Evolutionary conservation across 1,284 basidiomycete genomes (phyloP).

Genomic region (Phaffia rhodozyma): DNA sequence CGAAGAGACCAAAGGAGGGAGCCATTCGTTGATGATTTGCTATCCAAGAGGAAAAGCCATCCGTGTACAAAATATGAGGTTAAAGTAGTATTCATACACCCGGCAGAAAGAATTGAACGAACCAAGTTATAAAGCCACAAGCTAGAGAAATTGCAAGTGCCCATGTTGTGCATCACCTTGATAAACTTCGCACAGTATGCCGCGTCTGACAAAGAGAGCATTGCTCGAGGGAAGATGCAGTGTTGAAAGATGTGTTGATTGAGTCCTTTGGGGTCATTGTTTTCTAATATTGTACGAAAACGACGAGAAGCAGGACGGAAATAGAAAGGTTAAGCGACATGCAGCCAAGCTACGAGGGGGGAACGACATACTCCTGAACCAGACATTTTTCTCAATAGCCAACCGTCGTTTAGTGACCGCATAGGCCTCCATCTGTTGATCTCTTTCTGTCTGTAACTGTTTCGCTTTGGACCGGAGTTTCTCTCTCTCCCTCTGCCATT

Average conservation of each 20-base stretch:
- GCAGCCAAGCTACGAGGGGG: not conserved
- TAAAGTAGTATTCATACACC: constrained; percentile 12
- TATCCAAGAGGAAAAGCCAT: not conserved
- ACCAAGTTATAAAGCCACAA: constrained; percentile 77
- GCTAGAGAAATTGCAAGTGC: constrained; percentile 77
- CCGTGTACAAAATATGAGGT: not conserved
- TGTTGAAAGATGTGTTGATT: constrained; percentile 56
- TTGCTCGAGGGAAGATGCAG: constrained; percentile 81
- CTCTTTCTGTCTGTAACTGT: constrained; percentile 26
- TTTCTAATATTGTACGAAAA: constrained; percentile 3
- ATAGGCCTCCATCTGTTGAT: constrained; percentile 24
- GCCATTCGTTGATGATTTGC: constrained; percentile 67
- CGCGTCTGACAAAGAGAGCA: constrained; percentile 90
- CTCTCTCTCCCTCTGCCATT: constrained; percentile 25
- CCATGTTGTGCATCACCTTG: constrained; percentile 69
- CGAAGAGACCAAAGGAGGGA: constrained; percentile 74
- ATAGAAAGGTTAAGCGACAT: no score
- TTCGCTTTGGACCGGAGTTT: constrained; percentile 22
- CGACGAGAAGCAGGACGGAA: not conserved
- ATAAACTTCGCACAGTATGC: constrained; percentile 88
- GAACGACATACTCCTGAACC: constrained; percentile 52
- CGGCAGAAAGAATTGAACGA: constrained; percentile 16
- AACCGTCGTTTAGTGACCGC: constrained; percentile 64
- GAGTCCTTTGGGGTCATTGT: constrained; percentile 12
- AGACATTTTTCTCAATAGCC: constrained; percentile 66